Evolutionary conservation across 306 rosid species (phyloP), one percentile per base, ranked within the genome.

Genomic region (Vigna trinervia): DNA sequence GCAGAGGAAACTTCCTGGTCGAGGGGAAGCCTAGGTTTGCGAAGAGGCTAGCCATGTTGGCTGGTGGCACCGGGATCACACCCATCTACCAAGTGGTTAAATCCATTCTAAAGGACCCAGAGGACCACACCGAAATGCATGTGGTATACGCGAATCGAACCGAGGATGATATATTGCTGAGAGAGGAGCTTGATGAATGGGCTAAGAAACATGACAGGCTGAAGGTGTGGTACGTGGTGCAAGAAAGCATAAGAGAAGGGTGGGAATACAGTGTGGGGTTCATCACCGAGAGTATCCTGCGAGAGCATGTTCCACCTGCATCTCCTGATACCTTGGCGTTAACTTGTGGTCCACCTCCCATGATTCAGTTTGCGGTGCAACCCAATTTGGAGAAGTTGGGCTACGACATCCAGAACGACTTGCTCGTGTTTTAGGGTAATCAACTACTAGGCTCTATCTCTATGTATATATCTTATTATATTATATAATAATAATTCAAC

Each of bases 11-110:
- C 54, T 89, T 94, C 22, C 20, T 64, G 54, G 91, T 92, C 17
- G 88, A 78, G 1, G 93, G 94, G 0, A 85, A 87, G 23, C 82
- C 52, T 39, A 86, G 50, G 71, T 91, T 82, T 69, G 93, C 91
- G 0, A 91, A 82, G 68, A 85, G 67, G 78, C 78, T 94, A 0
- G 89, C 93, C 56, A 85, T 94, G 98, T 5, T 94, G 36, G 94
- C 96, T 0, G 97, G 97, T 19, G 98, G 98, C 60, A 89, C 96
- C 6, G 96, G 97, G 48, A 92, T 92, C 81, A 92, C 97, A 0
- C 97, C 97, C 0, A 84, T 92, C 12, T 94, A 89, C 74, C 97
- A 91, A 81, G 89, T 91, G 56, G 91, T 64, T n/a, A 91, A 91
- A 34, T 94, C 94, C 11, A 83, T 94, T 23, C 11, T 94, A 61